These are phyloP conservation scores for Bonia amplexicaulis DNA, from an alignment of 176 grass and related monocot genomes.

Conservation along the genomic window DNA sequence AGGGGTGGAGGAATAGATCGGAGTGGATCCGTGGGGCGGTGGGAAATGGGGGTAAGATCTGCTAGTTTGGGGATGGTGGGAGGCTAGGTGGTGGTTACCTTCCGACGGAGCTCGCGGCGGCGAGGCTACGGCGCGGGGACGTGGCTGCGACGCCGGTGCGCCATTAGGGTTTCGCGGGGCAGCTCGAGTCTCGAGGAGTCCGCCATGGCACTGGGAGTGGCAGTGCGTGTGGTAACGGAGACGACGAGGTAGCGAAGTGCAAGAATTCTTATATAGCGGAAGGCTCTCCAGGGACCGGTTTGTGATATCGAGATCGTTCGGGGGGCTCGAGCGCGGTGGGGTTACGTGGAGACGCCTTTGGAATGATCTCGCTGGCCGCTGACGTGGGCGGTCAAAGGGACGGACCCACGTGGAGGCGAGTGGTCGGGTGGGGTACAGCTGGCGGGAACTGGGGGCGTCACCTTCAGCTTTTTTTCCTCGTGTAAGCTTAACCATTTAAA, in stretches of 20 bases:
- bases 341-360: conserved; percentile 33
- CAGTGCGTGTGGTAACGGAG: conserved; percentile 23
- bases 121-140: conserved; percentile 31
- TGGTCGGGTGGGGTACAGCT: conserved; percentile 15
- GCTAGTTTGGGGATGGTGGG: background rate
- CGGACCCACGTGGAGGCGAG: conserved; percentile 29
- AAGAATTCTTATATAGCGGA: background rate
- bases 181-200: conserved; percentile 18
- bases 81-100: conserved; percentile 17
- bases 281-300: background rate
- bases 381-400: conserved; percentile 20
- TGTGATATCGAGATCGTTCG: background rate
- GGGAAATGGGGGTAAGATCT: conserved; percentile 41
- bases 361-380: conserved; percentile 26
- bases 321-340: background rate
- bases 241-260: conserved; percentile 40
- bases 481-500: too few species aligned
- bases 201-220: conserved; percentile 36
- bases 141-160: conserved; percentile 30
- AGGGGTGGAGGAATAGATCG: background rate
- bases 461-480: background rate
- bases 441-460: conserved; percentile 6
- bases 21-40: background rate
- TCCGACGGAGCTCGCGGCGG: conserved; percentile 7
- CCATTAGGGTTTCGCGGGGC: conserved; percentile 45